These are phyloP conservation scores for Uronychia binucleata DNA, from an alignment of 73 alveolate genomes.

Conservation along the genomic window DNA sequence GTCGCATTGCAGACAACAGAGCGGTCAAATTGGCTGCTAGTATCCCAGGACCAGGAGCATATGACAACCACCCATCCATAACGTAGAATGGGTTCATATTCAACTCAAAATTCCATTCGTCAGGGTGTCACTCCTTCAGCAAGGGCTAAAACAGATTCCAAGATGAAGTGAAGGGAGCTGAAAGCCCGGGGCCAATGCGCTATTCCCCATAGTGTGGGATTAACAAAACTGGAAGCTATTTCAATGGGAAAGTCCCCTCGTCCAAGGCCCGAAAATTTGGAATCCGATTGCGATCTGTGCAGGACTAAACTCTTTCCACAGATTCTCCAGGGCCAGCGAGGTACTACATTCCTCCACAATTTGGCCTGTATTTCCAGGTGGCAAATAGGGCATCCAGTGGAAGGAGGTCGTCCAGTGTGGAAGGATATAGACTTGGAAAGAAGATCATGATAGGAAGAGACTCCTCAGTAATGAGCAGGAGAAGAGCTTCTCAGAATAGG, in stretches of 20 bases:
- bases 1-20: not conserved
- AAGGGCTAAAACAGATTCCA: not conserved
- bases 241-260: slow-evolving; percentile 38
- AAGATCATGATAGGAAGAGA: too few species aligned
- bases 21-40: not conserved
- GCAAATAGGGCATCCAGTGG: not conserved
- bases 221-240: slow-evolving; percentile 49
- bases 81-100: slow-evolving; percentile 49
- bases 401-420: not conserved
- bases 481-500: too few species aligned
- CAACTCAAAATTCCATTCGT: slow-evolving; percentile 39
- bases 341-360: not conserved
- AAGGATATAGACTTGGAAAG: too few species aligned
- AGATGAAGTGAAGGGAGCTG: not conserved
- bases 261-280: not conserved
- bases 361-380: not conserved
- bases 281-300: not conserved
- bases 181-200: slow-evolving; percentile 65
- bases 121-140: slow-evolving; percentile 52
- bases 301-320: not conserved
- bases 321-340: not conserved
- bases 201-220: slow-evolving; percentile 44
- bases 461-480: too few species aligned
- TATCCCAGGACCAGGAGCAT: slow-evolving; percentile 71
- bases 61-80: slow-evolving; percentile 59